These are phyloP conservation scores for Podospora pseudopauciseta DNA, from an alignment of 495 filamentous ascomycete species.

Conservation along the genomic window DNA sequence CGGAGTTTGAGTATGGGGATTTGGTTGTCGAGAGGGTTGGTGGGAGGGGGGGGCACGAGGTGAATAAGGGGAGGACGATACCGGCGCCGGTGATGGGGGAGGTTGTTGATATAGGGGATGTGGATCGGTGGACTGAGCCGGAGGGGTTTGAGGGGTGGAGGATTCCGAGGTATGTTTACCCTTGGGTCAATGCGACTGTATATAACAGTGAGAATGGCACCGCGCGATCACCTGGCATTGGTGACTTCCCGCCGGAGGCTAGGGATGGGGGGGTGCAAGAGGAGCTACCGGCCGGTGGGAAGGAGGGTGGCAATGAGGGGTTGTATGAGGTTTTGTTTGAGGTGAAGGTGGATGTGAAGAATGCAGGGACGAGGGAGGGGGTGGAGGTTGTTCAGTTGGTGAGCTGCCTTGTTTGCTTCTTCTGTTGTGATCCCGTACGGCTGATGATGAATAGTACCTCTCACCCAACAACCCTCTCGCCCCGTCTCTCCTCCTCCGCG, in stretches of 20 bases:
- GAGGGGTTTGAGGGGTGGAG: conserved; percentile 33
- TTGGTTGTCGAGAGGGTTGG: conserved; percentile 5
- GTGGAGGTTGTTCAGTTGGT: conserved; percentile 60
- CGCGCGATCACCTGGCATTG: conserved; percentile 37
- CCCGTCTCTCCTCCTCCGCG: conserved; percentile 68
- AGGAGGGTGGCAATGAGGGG: conserved; percentile 73
- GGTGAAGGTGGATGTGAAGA: conserved; percentile 47
- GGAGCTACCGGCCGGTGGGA: conserved; percentile 60
- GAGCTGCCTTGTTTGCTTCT: too few relatives aligned
- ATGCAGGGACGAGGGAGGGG: conserved; percentile 50
- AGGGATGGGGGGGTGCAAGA: conserved; percentile 65
- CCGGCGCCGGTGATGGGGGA: not conserved
- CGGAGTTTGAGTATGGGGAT: conserved; percentile 35
- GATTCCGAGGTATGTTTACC: conserved; percentile 40
- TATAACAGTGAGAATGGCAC: conserved; percentile 23
- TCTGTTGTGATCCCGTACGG: too few relatives aligned
- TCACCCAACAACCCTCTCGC: conserved; percentile 60
- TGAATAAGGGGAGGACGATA: not conserved
- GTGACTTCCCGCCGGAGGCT: conserved; percentile 52
- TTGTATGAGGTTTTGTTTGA: conserved; percentile 45
- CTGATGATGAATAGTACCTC: conserved; percentile 40
- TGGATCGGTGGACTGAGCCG: conserved; percentile 22
- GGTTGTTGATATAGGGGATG: not conserved
- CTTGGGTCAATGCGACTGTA: conserved; percentile 31
- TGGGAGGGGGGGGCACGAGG: too few relatives aligned